Conservation (phyloP, 768 basidiomycete genomes). For the Sarcodon aspratus region DNA sequence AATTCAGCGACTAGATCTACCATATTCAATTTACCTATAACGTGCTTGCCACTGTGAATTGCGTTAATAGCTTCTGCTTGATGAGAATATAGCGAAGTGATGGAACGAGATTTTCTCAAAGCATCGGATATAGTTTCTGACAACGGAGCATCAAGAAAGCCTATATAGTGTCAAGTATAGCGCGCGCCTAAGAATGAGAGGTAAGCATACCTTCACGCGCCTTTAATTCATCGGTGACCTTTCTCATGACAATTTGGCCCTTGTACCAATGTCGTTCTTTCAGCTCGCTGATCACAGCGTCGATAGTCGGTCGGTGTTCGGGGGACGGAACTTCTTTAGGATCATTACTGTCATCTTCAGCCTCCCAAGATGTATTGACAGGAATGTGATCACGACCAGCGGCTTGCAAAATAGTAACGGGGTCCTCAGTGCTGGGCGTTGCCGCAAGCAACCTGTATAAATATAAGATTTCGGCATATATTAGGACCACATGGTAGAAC, state of each 20-base stretch:
- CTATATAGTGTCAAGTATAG: constrained; percentile 16
- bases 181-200: not conserved
- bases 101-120: constrained; percentile 44
- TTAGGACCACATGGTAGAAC: constrained; percentile 6
- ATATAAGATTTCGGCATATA: not conserved
- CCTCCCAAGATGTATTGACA: constrained; percentile 33
- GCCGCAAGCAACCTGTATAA: constrained; percentile 46
- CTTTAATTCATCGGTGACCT: constrained; percentile 39
- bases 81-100: constrained; percentile 51
- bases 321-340: constrained; percentile 24
- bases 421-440: constrained; percentile 40
- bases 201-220: constrained; percentile 35
- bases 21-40: constrained; percentile 28
- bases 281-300: constrained; percentile 46
- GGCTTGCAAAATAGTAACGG: constrained; percentile 48
- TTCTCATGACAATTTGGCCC: constrained; percentile 53
- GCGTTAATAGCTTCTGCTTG: constrained; percentile 67
- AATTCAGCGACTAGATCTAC: not conserved
- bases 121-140: constrained; percentile 46
- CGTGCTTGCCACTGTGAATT: constrained; percentile 45
- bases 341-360: not conserved
- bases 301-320: constrained; percentile 45
- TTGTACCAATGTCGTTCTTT: constrained; percentile 51
- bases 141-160: constrained; percentile 40
- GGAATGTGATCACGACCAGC: constrained; percentile 68